Evolutionary conservation across 495 filamentous ascomycete species (phyloP).

Genomic region (Trichodelitschia bisporula): DNA sequence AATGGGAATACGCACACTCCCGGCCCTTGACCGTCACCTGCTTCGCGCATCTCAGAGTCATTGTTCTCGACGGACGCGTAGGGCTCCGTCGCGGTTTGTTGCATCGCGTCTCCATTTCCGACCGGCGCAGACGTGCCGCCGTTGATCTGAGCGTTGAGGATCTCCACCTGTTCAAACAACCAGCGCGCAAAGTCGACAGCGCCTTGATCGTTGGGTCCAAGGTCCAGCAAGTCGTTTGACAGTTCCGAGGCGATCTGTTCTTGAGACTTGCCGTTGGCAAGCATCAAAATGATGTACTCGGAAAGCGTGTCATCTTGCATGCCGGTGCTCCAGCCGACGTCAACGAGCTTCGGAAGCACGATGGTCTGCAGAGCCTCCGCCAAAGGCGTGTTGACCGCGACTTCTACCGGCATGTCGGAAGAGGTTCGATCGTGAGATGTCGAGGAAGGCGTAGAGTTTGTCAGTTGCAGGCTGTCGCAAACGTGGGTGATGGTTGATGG

Average conservation of each 20-base stretch:
- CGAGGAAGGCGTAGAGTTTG: not conserved
- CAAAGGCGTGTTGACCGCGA: constrained; percentile 49
- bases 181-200: constrained; percentile 68
- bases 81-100: no score
- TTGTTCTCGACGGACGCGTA: no score
- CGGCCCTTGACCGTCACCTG: constrained; percentile 20
- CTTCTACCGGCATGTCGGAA: constrained; percentile 40
- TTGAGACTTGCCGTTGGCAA: constrained; percentile 79
- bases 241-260: constrained; percentile 75
- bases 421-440: not conserved
- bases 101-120: no score
- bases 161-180: constrained; percentile 66
- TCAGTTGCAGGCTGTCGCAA: not conserved
- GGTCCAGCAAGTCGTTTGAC: constrained; percentile 61
- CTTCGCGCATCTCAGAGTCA: constrained; percentile 52
- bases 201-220: constrained; percentile 60
- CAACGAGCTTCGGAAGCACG: constrained; percentile 82
- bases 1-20: no score
- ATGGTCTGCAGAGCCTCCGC: constrained; percentile 54
- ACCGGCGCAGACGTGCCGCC: constrained; percentile 10
- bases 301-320: constrained; percentile 60
- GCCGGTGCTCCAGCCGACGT: constrained; percentile 73
- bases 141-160: constrained; percentile 37
- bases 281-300: constrained; percentile 92
- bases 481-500: not conserved